These are phyloP conservation scores for Pestalotiopsis sp. DNA, from an alignment of 2,329 filamentous ascomycete genomes.

Conservation along the genomic window DNA sequence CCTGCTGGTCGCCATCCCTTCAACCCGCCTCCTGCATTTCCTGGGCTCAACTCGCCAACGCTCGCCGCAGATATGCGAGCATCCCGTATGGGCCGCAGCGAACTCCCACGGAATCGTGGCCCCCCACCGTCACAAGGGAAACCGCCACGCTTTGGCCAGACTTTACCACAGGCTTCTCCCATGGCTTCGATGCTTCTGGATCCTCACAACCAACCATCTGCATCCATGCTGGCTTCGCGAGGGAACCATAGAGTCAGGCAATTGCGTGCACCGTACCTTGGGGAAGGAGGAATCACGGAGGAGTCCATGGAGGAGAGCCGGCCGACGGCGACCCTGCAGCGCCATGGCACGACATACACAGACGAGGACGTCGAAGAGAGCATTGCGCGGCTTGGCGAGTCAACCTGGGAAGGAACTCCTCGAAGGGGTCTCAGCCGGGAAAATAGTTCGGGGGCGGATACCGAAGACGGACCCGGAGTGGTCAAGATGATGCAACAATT, in stretches of 20 bases:
- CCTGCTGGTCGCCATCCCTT: constrained; percentile 62
- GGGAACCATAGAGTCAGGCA: constrained; percentile 50
- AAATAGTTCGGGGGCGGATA: constrained; percentile 46
- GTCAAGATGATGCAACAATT: constrained; percentile 62
- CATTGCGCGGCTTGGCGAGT: constrained; percentile 56
- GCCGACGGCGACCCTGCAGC: constrained; percentile 37
- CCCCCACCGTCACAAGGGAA: constrained; percentile 36
- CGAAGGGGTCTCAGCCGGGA: constrained; percentile 53
- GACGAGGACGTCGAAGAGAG: constrained; percentile 61
- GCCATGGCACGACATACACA: constrained; percentile 48
- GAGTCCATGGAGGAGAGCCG: constrained; percentile 54
- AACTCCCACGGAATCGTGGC: constrained; percentile 46
- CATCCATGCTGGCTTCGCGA: constrained; percentile 45
- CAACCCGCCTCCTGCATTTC: constrained; percentile 75
- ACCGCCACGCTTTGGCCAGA: constrained; percentile 47
- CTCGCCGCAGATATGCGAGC: constrained; percentile 57
- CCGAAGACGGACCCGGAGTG: constrained; percentile 55
- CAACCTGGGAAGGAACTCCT: constrained; percentile 61
- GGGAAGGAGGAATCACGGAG: constrained; percentile 56
- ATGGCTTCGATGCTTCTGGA: constrained; percentile 76
- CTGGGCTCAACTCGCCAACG: constrained; percentile 67
- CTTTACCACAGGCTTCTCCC: constrained; percentile 59
- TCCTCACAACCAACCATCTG: constrained; percentile 71
- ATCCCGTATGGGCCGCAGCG: constrained; percentile 50
- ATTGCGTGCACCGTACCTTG: constrained; percentile 47